A percentile compares a stretch with the other conserved stretches of the same genome.
Evolutionary conservation across 345 rosid species (phyloP).

Genomic region (Chamaenerion angustifolium): DNA sequence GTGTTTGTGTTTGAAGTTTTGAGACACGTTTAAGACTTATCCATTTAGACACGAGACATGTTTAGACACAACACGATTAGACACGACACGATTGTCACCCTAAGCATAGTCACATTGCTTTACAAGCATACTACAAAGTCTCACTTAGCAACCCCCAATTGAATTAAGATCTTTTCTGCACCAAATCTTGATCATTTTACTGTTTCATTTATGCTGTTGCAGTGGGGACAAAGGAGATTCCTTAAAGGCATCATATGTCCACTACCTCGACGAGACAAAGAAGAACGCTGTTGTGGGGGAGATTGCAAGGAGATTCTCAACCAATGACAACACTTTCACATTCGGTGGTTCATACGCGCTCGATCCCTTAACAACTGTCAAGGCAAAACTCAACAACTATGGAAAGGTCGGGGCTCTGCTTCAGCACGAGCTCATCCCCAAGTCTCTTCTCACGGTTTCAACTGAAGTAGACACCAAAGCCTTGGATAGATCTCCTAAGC

Average conservation of each 20-base stretch:
- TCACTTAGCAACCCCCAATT: too few species aligned
- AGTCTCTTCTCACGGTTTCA: slow-evolving; percentile 60
- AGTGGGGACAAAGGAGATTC: slow-evolving; percentile 94
- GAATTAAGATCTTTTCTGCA: background rate
- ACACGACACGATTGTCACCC: too few species aligned
- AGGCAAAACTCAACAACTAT: slow-evolving; percentile 73
- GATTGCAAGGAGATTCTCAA: slow-evolving; percentile 63
- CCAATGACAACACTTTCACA: slow-evolving; percentile 74
- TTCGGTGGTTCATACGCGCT: slow-evolving; percentile 68
- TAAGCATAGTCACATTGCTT: too few species aligned
- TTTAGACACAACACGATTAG: too few species aligned
- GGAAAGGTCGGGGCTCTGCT: slow-evolving; percentile 74
- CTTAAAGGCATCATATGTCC: slow-evolving; percentile 61
- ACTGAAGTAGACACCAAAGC: slow-evolving; percentile 80
- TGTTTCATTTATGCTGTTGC: slow-evolving; percentile 1
- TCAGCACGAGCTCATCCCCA: slow-evolving; percentile 78
- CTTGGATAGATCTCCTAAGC: slow-evolving; percentile 64
- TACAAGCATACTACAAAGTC: too few species aligned
- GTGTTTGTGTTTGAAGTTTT: too few species aligned
- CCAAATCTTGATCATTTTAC: too few species aligned
- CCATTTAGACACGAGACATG: too few species aligned
- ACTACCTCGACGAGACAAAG: slow-evolving; percentile 52
- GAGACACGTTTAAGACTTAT: too few species aligned
- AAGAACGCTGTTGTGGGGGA: slow-evolving; percentile 64
- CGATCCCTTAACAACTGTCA: slow-evolving; percentile 58